These are phyloP conservation scores for Mycena venus DNA, from an alignment of 768 basidiomycete species.

Conservation along the genomic window DNA sequence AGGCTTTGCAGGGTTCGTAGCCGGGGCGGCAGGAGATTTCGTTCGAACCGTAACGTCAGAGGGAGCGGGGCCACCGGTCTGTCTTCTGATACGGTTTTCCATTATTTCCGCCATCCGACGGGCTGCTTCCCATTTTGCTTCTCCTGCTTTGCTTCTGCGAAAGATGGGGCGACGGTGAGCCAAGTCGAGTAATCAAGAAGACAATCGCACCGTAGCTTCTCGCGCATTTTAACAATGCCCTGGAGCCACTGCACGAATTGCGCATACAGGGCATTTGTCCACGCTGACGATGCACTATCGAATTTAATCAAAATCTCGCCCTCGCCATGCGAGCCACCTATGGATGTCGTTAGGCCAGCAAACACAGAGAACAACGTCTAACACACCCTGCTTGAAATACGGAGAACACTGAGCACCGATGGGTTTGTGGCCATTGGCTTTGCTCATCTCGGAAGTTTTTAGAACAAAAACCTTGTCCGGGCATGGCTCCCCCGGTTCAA, in stretches of 20 bases:
- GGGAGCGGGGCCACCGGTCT: background rate
- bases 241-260: background rate
- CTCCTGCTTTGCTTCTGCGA: background rate
- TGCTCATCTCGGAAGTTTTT: background rate
- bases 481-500: background rate
- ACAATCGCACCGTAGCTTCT: background rate
- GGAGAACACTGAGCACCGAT: background rate
- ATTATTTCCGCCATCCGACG: background rate
- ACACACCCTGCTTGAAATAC: constrained; percentile 8
- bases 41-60: background rate
- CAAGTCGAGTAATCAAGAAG: background rate
- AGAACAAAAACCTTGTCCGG: constrained; percentile 6
- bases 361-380: background rate
- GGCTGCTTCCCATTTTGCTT: constrained; percentile 7
- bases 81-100: background rate
- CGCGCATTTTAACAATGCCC: background rate
- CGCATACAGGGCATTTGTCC: constrained; percentile 17
- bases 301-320: constrained; percentile 36
- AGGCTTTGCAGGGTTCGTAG: constrained; percentile 4
- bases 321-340: constrained; percentile 22
- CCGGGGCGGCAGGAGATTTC: constrained; percentile 7
- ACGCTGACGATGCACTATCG: constrained; percentile 27
- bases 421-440: background rate
- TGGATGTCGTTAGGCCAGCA: background rate
- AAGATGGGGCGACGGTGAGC: background rate